These are phyloP conservation scores for Globisporangium canariense DNA, from an alignment of 352 stramenopile genomes.

Conservation along the genomic window DNA sequence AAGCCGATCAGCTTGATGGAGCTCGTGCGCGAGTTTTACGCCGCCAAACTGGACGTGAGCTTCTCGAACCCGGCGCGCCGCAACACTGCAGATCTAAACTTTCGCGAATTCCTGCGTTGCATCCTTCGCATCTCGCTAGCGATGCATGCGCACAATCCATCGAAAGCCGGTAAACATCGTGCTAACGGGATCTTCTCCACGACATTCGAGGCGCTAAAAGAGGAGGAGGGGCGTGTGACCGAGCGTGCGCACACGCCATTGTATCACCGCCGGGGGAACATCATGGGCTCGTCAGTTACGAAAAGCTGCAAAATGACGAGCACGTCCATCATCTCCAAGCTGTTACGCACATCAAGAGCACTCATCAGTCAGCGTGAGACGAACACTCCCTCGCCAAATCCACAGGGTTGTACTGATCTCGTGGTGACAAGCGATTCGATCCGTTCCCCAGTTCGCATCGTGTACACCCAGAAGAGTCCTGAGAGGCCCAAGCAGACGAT, in stretches of 20 bases:
- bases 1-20: conserved; percentile 59
- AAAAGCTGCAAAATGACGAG: conserved; percentile 67
- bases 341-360: conserved; percentile 46
- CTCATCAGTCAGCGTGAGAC: conserved; percentile 25
- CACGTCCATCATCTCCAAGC: conserved; percentile 54
- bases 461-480: conserved; percentile 15
- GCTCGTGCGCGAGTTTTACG: conserved; percentile 67
- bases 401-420: not conserved
- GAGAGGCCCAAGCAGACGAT: not conserved
- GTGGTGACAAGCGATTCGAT: not conserved
- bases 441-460: conserved; percentile 15
- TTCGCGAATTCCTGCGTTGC: conserved; percentile 72
- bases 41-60: conserved; percentile 70
- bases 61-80: conserved; percentile 46
- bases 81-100: conserved; percentile 54
- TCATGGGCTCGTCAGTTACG: conserved; percentile 35
- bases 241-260: conserved; percentile 31
- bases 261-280: conserved; percentile 54
- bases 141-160: conserved; percentile 44
- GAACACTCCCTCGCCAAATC: not conserved
- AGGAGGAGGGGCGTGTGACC: conserved; percentile 28
- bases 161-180: conserved; percentile 10
- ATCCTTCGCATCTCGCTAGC: conserved; percentile 63
- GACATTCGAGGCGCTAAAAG: conserved; percentile 50
- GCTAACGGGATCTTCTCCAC: conserved; percentile 42